phyloP scores from a whole-genome alignment of 164 flowering plant species.

The Hamamelis virginiana region DNA sequence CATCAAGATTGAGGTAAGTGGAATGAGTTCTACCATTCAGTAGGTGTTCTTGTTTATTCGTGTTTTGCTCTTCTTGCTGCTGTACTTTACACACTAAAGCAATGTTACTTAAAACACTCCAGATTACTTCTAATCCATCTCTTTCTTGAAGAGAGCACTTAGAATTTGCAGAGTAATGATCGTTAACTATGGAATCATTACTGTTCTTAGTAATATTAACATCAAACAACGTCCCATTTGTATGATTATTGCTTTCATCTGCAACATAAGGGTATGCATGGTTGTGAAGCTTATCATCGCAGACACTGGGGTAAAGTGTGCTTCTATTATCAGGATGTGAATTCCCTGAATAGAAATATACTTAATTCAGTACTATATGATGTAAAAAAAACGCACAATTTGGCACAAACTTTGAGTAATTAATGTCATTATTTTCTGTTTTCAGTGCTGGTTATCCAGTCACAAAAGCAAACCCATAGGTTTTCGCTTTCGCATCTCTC shows the following conservation, averaged over 20 bases:
- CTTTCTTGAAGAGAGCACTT: constrained; percentile 26
- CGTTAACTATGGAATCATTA: constrained; percentile 14
- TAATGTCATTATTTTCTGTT: not conserved
- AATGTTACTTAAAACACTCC: constrained; percentile 35
- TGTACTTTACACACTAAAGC: constrained; percentile 36
- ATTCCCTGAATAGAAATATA: constrained; percentile 23
- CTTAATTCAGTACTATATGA: not conserved
- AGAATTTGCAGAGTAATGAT: constrained; percentile 19
- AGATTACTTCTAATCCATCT: constrained; percentile 34
- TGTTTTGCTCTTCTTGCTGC: constrained; percentile 14
- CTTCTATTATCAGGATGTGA: constrained; percentile 14
- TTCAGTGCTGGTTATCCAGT: not conserved
- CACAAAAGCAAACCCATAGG: not conserved
- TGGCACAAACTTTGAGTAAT: not conserved
- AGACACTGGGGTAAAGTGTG: constrained; percentile 3
- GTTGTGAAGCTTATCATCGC: constrained; percentile 16
- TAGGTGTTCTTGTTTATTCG: constrained; percentile 16
- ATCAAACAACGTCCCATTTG: constrained; percentile 23
- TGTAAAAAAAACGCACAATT: not conserved
- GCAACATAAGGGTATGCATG: constrained; percentile 16
- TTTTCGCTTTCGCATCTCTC: not conserved
- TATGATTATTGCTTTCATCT: constrained; percentile 19
- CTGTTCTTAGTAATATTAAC: constrained; percentile 23
- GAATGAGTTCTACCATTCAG: constrained; percentile 32
- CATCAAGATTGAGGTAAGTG: constrained; percentile 56